A percentile compares a stretch with the other conserved stretches of the same genome.
Conservation (phyloP, 345 rosid genomes). For the Trapa bicornis region DNA sequence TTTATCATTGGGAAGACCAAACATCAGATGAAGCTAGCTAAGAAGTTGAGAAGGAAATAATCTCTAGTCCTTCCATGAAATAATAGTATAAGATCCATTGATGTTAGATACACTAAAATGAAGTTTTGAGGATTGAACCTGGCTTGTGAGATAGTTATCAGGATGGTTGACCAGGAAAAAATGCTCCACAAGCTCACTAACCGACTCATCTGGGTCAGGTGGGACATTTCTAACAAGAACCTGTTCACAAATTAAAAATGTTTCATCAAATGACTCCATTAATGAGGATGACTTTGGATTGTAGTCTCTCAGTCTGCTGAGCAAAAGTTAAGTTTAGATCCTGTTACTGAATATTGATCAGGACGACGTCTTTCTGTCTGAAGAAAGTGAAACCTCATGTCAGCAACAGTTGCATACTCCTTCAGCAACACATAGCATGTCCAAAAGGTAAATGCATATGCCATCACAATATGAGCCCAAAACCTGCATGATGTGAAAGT, state of each 20-base stretch:
- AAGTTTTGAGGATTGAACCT: conserved; percentile 18
- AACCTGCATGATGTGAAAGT: conserved; percentile 31
- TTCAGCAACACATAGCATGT: conserved; percentile 62
- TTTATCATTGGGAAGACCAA: too few relatives aligned
- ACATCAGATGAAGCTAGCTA: too few relatives aligned
- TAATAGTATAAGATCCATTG: too few relatives aligned
- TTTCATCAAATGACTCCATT: neutral
- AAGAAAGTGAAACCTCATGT: conserved; percentile 79
- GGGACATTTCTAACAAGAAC: conserved; percentile 46
- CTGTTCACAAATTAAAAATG: conserved; percentile 11
- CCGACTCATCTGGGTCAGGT: conserved; percentile 46
- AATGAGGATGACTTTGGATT: neutral
- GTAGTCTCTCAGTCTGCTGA: neutral
- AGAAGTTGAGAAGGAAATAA: too few relatives aligned
- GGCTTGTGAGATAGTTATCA: conserved; percentile 31
- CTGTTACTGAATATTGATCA: conserved; percentile 74
- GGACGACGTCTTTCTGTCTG: conserved; percentile 70
- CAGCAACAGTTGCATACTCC: conserved; percentile 74
- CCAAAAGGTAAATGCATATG: conserved; percentile 83
- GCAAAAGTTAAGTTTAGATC: neutral
- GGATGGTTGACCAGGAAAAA: conserved; percentile 44
- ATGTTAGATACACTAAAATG: too few relatives aligned
- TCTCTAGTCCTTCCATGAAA: too few relatives aligned
- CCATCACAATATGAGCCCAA: conserved; percentile 73
- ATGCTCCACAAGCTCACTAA: conserved; percentile 40